Evolutionary conservation across 2,329 filamentous ascomycete genomes (phyloP).

Genomic region (Fulvia fulva): DNA sequence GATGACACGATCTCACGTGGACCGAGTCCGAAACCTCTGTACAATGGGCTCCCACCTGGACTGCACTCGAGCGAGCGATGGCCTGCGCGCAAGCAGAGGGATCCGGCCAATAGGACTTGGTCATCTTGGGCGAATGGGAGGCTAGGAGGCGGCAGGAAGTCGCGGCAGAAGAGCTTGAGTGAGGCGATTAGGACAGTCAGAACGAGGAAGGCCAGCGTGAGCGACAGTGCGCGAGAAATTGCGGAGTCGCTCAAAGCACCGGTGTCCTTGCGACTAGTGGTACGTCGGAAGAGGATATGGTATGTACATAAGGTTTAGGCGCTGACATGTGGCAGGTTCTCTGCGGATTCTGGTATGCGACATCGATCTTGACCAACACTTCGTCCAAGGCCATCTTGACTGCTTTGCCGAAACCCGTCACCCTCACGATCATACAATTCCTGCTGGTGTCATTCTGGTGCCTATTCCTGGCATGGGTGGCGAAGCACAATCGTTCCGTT

Average conservation of each 20-base stretch:
- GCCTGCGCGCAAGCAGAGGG: constrained; percentile 51
- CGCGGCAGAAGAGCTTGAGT: constrained; percentile 77
- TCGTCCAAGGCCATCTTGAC: constrained; percentile 97
- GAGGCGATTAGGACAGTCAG: constrained; percentile 84
- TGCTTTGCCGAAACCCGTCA: constrained; percentile 83
- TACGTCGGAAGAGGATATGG: constrained; percentile 45
- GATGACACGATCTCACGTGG: constrained; percentile 24
- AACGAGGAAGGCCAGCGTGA: constrained; percentile 71
- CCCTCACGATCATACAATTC: constrained; percentile 89
- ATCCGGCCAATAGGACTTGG: constrained; percentile 39
- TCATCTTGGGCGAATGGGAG: constrained; percentile 42
- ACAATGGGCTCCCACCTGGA: constrained; percentile 31
- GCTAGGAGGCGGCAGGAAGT: constrained; percentile 49
- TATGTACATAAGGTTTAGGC: constrained; percentile 18
- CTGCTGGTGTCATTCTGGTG: constrained; percentile 88
- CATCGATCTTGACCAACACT: constrained; percentile 92
- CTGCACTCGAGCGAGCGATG: constrained; percentile 52
- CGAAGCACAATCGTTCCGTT: constrained; percentile 66
- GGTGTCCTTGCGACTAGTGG: constrained; percentile 80
- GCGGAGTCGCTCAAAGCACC: constrained; percentile 87
- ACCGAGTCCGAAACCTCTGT: constrained; percentile 30
- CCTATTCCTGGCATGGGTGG: constrained; percentile 71
- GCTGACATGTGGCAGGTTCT: constrained; percentile 56
- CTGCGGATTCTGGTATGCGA: constrained; percentile 89
- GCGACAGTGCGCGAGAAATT: constrained; percentile 88